Base-by-base conservation (phyloP, 192 early-diverging fungal genomes). In the Umbelopsis sp. region DNA sequence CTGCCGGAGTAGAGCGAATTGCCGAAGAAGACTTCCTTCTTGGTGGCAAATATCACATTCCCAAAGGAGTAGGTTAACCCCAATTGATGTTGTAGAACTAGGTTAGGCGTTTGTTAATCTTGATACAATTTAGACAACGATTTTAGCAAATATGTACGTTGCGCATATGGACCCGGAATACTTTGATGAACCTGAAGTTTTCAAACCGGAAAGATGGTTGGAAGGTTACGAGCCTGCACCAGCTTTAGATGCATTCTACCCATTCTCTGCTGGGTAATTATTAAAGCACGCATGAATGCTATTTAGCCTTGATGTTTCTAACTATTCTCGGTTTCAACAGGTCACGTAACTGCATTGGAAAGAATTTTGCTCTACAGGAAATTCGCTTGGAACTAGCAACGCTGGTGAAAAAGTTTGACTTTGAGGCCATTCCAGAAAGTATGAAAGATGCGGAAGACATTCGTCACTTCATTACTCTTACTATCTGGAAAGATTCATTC, bases 141-240 rank as follows among this genome's bases (percentile, higher is more conserved):
- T 74, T n/a, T 20, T 48, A 18, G 25, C 53, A 20, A 49, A 64
- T 49, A 49, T 64, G 46, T 64, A 49, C 22, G 68, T 20, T 15
- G 46, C 55, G 1, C 73, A 74, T 18, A 47, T 70, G 33, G 46
- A 69, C 30, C 50, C 53, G 0, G 67, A 71, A 21, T 86, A 86
- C 70, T 86, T 81, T 70, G 52, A 76, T 35, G 70, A 80, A 48
- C 71, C 82, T 12, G 66, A 77, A 6, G 73, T 73, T 46, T 86
- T 86, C 58, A 74, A 76, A 16, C 85, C 85, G 6, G 82, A 86
- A 45, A 79, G 85, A 48, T 86, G 82, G 82, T 30, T 79, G 13
- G 47, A 71, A n/a, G 81, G 77, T 20, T 71, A 77, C 15, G 74
- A 74, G 37, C 68, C 71, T 35, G 25, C 20, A 10, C 68, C 77